A percentile compares a stretch with the other conserved stretches of the same genome.
These are phyloP conservation scores for Lyophyllum semitale DNA, from an alignment of 768 basidiomycete species.

Conservation along the genomic window DNA sequence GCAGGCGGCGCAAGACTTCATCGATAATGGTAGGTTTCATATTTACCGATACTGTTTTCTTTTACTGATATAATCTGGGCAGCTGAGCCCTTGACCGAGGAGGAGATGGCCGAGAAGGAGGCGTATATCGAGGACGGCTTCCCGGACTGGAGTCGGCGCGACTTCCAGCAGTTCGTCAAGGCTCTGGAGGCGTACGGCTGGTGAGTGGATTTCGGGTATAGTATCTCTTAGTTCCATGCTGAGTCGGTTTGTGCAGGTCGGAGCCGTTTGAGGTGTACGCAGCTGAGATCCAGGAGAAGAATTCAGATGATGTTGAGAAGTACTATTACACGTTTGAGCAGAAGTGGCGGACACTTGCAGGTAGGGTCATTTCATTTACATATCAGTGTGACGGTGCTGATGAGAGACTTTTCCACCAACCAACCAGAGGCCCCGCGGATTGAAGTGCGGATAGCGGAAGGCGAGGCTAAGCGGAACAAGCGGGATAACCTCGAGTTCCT, in stretches of 20 bases:
- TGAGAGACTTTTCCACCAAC: too few species aligned
- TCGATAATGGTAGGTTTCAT: constrained; percentile 68
- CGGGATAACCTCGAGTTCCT: constrained; percentile 79
- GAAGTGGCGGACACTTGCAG: constrained; percentile 84
- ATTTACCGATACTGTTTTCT: not conserved
- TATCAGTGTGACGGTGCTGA: too few species aligned
- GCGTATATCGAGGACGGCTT: constrained; percentile 77
- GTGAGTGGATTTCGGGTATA: constrained; percentile 44
- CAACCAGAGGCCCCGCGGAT: constrained; percentile 83
- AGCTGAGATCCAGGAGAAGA: constrained; percentile 84
- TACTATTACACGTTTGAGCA: constrained; percentile 88
- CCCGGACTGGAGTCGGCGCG: constrained; percentile 87
- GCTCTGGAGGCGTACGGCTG: constrained; percentile 72
- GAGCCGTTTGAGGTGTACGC: constrained; percentile 71
- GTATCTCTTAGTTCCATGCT: too few species aligned
- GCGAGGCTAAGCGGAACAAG: constrained; percentile 88
- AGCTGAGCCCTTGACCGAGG: constrained; percentile 92
- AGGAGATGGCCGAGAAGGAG: constrained; percentile 83
- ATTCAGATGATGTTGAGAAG: constrained; percentile 68
- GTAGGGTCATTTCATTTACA: too few species aligned
- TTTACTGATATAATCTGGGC: constrained; percentile 1
- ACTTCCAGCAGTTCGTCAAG: constrained; percentile 90
- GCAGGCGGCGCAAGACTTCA: constrained; percentile 76
- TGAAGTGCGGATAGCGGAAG: constrained; percentile 81
- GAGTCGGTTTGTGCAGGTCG: constrained; percentile 42